Conservation (phyloP, 1,284 basidiomycete species). For the Malassezia furfur region DNA sequence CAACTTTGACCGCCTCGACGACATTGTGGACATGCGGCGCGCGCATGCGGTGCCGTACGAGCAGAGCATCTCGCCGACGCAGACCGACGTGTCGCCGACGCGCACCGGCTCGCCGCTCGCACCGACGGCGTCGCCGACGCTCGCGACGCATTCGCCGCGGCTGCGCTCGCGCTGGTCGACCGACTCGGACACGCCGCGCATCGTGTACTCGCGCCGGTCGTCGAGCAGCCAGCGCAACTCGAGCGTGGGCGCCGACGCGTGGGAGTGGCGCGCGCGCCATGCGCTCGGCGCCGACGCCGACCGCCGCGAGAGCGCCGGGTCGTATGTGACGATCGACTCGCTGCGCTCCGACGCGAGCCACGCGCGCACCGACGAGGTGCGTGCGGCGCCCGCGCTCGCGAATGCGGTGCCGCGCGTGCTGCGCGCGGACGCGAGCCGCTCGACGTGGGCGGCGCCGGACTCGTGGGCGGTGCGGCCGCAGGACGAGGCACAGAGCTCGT, state of each 20-base stretch:
- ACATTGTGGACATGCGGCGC: constrained; percentile 57
- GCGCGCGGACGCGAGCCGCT: constrained; percentile 9
- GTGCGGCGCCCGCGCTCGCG: neutral
- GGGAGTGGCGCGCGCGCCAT: too few relatives aligned
- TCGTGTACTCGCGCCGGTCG: too few relatives aligned
- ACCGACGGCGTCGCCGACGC: neutral
- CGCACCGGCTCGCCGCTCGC: constrained; percentile 12
- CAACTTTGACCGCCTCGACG: constrained; percentile 70
- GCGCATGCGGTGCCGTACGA: neutral
- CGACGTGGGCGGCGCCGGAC: constrained; percentile 45
- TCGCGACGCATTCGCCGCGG: constrained; percentile 15
- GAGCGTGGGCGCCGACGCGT: too few relatives aligned
- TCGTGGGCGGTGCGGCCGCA: constrained; percentile 45
- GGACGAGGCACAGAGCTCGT: constrained; percentile 21
- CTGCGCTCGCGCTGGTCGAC: constrained; percentile 12
- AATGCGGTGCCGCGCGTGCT: neutral
- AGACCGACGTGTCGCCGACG: too few relatives aligned
- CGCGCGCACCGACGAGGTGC: neutral
- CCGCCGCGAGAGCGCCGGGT: neutral
- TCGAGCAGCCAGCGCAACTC: too few relatives aligned
- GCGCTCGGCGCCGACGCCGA: too few relatives aligned
- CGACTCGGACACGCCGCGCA: constrained; percentile 16
- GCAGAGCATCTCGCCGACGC: neutral
- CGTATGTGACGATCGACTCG: neutral
- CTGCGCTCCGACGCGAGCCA: neutral